These are phyloP conservation scores for Poa annua DNA, from an alignment of 176 grass and related monocot genomes.

Conservation along the genomic window DNA sequence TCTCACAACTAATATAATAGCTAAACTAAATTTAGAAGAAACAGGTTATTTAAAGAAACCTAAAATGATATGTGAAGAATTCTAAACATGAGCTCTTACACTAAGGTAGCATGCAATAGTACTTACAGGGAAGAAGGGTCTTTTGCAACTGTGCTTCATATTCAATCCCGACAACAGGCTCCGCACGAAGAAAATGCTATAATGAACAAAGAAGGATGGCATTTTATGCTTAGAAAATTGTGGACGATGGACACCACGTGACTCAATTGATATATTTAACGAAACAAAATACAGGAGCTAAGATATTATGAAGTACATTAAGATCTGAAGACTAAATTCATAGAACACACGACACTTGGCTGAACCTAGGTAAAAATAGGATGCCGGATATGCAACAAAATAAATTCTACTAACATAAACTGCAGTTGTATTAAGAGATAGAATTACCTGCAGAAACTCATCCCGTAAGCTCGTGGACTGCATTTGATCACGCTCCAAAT, in stretches of 20 bases:
- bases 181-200: slow-evolving; percentile 91
- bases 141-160: slow-evolving; percentile 99
- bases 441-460: slow-evolving; percentile 86
- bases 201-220: slow-evolving; percentile 18
- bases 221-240: slow-evolving; percentile 27
- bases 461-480: slow-evolving; percentile 89
- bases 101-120: slow-evolving; percentile 21
- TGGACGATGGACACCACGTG: slow-evolving; percentile 26
- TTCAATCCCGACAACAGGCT: slow-evolving; percentile 94
- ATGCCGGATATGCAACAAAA: not conserved
- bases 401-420: slow-evolving; percentile 21
- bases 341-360: slow-evolving; percentile 27
- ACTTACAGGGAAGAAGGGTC: slow-evolving; percentile 94
- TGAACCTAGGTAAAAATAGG: slow-evolving; percentile 18
- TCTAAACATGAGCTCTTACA: slow-evolving; percentile 25
- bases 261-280: slow-evolving; percentile 35
- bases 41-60: slow-evolving; percentile 17
- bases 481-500: slow-evolving; percentile 98
- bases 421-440: slow-evolving; percentile 33
- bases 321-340: slow-evolving; percentile 28
- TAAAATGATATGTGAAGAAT: slow-evolving; percentile 32
- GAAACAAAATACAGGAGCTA: slow-evolving; percentile 27
- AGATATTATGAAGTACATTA: slow-evolving; percentile 39
- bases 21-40: slow-evolving; percentile 1
- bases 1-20: slow-evolving; percentile 8